These are phyloP conservation scores for Alternaria sp. DNA, from an alignment of 2,329 filamentous ascomycete species.

Conservation along the genomic window DNA sequence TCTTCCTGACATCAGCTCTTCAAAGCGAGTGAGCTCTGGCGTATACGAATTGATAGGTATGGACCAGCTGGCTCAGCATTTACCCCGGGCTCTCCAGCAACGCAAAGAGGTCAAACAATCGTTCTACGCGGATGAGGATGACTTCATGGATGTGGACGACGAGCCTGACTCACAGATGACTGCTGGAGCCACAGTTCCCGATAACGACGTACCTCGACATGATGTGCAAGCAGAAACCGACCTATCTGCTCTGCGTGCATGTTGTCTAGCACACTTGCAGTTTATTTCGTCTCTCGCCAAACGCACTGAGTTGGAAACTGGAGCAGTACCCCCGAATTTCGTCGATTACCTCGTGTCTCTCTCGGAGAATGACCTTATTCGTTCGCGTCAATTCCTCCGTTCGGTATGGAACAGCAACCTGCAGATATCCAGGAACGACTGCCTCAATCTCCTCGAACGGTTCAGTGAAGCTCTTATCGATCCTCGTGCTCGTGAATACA, in stretches of 20 bases:
- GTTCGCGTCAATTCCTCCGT: constrained; percentile 37
- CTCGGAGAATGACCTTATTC: constrained; percentile 38
- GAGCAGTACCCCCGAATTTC: constrained; percentile 33
- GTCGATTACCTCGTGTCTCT: constrained; percentile 36
- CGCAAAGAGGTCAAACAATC: constrained; percentile 41
- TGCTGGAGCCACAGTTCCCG: constrained; percentile 48
- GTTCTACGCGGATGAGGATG: constrained; percentile 49
- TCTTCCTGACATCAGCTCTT: constrained; percentile 34
- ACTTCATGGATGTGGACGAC: constrained; percentile 71
- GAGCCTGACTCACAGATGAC: constrained; percentile 67
- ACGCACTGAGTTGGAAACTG: constrained; percentile 8
- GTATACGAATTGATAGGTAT: constrained; percentile 41
- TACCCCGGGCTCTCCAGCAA: constrained; percentile 38
- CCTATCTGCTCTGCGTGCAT: constrained; percentile 36
- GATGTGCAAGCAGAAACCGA: constrained; percentile 39
- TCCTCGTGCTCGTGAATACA: constrained; percentile 43
- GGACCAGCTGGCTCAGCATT: constrained; percentile 37
- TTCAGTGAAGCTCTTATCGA: constrained; percentile 41
- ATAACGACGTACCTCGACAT: constrained; percentile 56
- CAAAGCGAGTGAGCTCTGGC: constrained; percentile 17
- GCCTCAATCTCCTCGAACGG: constrained; percentile 36
- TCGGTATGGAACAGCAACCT: constrained; percentile 32
- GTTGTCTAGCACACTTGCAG: constrained; percentile 35
- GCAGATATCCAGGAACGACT: constrained; percentile 28
- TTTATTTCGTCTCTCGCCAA: constrained; percentile 32